These are phyloP conservation scores for Silene coronaria DNA, from an alignment of 179 eudicot genomes.

Conservation along the genomic window DNA sequence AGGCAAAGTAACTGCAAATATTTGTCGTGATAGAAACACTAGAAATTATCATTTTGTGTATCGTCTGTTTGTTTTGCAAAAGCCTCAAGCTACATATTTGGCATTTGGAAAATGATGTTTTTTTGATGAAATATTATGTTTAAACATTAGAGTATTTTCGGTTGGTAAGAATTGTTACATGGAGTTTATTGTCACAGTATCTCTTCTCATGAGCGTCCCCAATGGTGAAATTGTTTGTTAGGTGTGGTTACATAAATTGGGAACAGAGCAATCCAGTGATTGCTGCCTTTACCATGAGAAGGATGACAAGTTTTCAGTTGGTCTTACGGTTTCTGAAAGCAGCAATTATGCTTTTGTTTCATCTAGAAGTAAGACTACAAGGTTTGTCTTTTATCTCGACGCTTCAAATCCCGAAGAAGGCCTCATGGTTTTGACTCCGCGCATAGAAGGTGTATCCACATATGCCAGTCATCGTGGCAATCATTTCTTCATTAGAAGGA, in stretches of 20 bases:
- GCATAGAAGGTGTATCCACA: constrained; percentile 67
- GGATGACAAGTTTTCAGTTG: constrained; percentile 71
- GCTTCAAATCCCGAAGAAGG: constrained; percentile 48
- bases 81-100: neutral
- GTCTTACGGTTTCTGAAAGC: constrained; percentile 71
- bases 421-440: constrained; percentile 66
- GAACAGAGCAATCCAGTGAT: constrained; percentile 61
- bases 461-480: constrained; percentile 79
- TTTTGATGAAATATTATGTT: neutral
- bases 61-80: neutral
- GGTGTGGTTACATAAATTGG: constrained; percentile 89
- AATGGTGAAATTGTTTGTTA: constrained; percentile 16
- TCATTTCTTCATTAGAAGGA: constrained; percentile 69
- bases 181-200: neutral
- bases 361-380: constrained; percentile 77
- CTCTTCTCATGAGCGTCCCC: neutral
- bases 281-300: constrained; percentile 78
- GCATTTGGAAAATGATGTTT: neutral
- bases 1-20: neutral
- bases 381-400: constrained; percentile 66
- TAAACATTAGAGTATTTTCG: neutral
- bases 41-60: neutral
- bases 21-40: neutral
- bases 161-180: neutral
- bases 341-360: constrained; percentile 66